Conservation (phyloP, 1,284 basidiomycete genomes). For the Fomitiporia mediterranea region DNA sequence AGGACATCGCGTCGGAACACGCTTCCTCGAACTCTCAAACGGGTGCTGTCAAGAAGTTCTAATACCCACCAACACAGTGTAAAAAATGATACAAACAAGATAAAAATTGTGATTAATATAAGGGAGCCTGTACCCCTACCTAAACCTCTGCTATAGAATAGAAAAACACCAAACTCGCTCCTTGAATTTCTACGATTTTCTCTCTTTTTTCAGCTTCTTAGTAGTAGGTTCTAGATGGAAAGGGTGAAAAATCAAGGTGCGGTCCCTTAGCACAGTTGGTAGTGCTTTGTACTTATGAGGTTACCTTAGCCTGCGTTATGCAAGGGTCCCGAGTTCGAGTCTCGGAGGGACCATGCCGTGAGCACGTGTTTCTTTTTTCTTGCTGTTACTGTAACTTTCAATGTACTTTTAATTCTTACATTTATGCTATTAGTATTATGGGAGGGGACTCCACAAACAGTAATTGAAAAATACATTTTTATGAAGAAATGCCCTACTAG, state of each 20-base stretch:
- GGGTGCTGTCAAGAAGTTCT: slow-evolving; percentile 10
- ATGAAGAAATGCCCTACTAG: too few relatives aligned
- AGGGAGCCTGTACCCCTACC: background rate
- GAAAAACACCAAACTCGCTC: background rate
- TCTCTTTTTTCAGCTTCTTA: background rate
- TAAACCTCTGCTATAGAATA: background rate
- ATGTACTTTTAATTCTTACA: too few relatives aligned
- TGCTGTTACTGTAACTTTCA: too few relatives aligned
- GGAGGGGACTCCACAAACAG: too few relatives aligned
- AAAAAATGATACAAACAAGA: background rate
- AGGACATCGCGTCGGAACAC: slow-evolving; percentile 65
- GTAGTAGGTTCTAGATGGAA: background rate
- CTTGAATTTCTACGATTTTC: background rate
- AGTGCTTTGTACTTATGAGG: slow-evolving; percentile 48
- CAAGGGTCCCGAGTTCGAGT: slow-evolving; percentile 47
- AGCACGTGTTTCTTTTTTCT: slow-evolving; percentile 25
- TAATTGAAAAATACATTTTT: too few relatives aligned
- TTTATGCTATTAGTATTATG: too few relatives aligned
- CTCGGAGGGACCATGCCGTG: slow-evolving; percentile 45
- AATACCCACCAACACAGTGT: background rate
- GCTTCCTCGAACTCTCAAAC: slow-evolving; percentile 40
- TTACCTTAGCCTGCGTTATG: slow-evolving; percentile 28
- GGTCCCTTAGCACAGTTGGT: slow-evolving; percentile 47
- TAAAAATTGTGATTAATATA: background rate
- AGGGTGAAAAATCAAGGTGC: background rate